Base-by-base conservation (phyloP, 2,329 filamentous ascomycete genomes). In the Exophiala calicioides region DNA sequence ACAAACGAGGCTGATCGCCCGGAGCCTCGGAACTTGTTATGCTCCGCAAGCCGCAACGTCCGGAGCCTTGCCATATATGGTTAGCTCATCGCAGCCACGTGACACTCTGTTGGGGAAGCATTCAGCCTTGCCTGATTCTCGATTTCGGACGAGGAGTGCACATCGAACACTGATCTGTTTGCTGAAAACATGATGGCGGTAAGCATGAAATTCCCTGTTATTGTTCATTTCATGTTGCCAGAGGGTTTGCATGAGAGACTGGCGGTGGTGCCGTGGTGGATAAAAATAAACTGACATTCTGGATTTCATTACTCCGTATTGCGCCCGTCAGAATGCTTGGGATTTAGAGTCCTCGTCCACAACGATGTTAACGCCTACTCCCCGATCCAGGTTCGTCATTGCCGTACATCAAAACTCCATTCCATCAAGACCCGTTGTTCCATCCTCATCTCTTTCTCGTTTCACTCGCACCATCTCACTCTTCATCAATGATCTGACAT, bases 401-500 rank as follows among this genome's bases (percentile, higher is more conserved):
- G 24, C 24, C 24, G 13, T 18, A 15, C 19, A 9, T 74, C 64
- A 86, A 65, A 85, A 86, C 52, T 86, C 83, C 81, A 86, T 85
- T 5, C 70, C 70, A 62, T 84, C 70, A 13, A 62, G 64, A 27
- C 67, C 63, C 9, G 62, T 69, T 2, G 62, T 47, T 1, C 54
- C 67, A 9, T 76, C 75, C 20, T 81, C 73, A 15, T 73, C 71
- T 29, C 71, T 64, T 58, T 78, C 76, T 46, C 75, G 66, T 61
- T 79, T 80, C 6, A 69, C 67, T 20, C 62, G 66, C 16, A 71
- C 65, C 35, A 47, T 49, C 59, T 87, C 84, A 49, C 95, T 91
- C 66, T 85, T 90, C 66, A 96, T 77, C 44, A 98, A 67, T 0
- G 73, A 78, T 7, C 81, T 78, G 5, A 97, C 88, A 68, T 96